phyloP scores from a whole-genome alignment of 352 stramenopile genomes.

The Globisporangium polare region DNA sequence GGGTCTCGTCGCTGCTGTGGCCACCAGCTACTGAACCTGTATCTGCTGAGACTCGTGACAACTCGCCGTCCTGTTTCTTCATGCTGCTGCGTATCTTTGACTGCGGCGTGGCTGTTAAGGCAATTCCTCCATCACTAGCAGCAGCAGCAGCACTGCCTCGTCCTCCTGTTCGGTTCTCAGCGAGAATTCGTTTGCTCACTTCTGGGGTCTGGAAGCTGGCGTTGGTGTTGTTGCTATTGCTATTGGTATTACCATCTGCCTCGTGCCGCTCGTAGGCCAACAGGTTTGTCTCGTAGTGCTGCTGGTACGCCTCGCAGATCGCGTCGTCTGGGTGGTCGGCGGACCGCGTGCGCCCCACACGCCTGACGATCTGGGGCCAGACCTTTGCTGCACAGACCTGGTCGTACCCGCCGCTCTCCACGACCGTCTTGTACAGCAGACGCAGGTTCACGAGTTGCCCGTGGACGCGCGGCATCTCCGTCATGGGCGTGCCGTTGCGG shows the following conservation, averaged over 20 bases:
- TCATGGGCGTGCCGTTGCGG: conserved; percentile 69
- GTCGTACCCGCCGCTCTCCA: conserved; percentile 46
- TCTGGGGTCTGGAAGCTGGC: conserved; percentile 27
- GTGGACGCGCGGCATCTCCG: conserved; percentile 65
- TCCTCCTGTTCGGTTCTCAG: neutral
- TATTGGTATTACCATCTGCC: neutral
- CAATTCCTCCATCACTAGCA: neutral
- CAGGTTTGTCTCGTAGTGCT: conserved; percentile 49
- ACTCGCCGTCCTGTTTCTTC: conserved; percentile 26
- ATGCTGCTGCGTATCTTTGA: conserved; percentile 49
- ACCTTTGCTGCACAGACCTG: conserved; percentile 28
- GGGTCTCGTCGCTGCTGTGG: neutral
- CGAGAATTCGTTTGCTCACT: conserved; percentile 15
- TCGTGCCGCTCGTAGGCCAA: conserved; percentile 55
- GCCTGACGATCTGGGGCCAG: conserved; percentile 60
- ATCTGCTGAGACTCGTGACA: conserved; percentile 1
- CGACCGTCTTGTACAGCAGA: conserved; percentile 63
- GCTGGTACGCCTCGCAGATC: conserved; percentile 47
- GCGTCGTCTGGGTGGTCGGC: conserved; percentile 37
- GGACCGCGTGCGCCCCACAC: conserved; percentile 51
- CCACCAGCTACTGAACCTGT: neutral
- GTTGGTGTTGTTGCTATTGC: neutral
- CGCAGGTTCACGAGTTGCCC: conserved; percentile 71
- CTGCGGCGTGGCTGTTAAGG: conserved; percentile 34
- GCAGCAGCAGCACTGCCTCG: conserved; percentile 9